phyloP scores from a whole-genome alignment of 345 rosid genomes.

The Arabis alpina region DNA sequence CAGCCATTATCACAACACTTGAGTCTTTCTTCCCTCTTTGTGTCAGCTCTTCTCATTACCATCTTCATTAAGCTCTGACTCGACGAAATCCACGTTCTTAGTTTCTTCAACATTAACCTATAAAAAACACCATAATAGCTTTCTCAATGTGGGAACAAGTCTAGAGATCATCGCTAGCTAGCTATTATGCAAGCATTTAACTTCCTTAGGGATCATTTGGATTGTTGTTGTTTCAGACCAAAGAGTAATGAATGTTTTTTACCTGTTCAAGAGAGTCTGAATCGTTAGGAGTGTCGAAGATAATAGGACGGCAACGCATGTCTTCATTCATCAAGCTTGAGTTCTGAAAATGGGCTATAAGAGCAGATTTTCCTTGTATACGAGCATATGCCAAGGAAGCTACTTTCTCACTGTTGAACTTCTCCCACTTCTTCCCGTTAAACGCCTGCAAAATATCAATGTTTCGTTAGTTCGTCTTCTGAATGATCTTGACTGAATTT shows the following conservation, averaged over 20 bases:
- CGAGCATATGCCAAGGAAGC: conserved; percentile 88
- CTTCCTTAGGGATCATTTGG: background rate
- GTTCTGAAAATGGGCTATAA: conserved; percentile 83
- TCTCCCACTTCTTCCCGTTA: conserved; percentile 91
- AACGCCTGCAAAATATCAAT: conserved; percentile 61
- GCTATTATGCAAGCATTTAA: background rate
- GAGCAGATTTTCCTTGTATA: conserved; percentile 80
- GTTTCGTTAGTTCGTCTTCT: conserved; percentile 1
- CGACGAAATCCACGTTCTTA: conserved; percentile 33
- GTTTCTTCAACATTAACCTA: conserved; percentile 34
- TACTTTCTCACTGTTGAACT: conserved; percentile 90
- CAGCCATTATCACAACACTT: conserved; percentile 26
- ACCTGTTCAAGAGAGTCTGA: conserved; percentile 56
- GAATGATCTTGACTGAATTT: background rate
- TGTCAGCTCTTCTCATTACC: conserved; percentile 39
- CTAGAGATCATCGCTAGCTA: too few species aligned
- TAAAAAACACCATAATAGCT: background rate
- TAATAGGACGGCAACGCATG: conserved; percentile 84
- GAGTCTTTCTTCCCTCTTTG: conserved; percentile 9
- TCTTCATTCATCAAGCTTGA: conserved; percentile 93
- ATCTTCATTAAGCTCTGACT: conserved; percentile 35
- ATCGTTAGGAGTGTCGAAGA: conserved; percentile 67
- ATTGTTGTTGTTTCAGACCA: conserved; percentile 7
- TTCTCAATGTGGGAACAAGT: background rate
- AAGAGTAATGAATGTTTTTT: background rate